A percentile compares a stretch with the other conserved stretches of the same genome.
These are phyloP conservation scores for Cryptococcus sp. DNA, from an alignment of 1,284 basidiomycete species.

Conservation along the genomic window DNA sequence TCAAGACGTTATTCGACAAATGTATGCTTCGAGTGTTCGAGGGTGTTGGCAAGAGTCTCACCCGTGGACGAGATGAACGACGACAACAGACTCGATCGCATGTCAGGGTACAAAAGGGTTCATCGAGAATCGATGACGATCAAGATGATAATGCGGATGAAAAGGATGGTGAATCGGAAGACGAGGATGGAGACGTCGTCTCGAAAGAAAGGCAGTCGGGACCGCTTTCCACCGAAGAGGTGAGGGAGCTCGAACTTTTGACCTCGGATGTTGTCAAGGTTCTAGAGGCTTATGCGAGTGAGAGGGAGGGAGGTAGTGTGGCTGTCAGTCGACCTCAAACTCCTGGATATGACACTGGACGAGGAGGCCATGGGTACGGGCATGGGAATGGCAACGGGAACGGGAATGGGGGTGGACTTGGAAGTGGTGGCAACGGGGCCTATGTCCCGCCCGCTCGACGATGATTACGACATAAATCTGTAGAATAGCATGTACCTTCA, in stretches of 20 bases:
- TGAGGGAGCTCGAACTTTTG: conserved; percentile 67
- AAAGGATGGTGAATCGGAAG: conserved; percentile 46
- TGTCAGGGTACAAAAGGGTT: conserved; percentile 15
- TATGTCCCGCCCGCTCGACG: not conserved
- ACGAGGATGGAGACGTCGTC: conserved; percentile 60
- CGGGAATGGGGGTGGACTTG: too few relatives aligned
- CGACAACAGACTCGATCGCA: conserved; percentile 14
- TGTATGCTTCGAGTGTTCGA: conserved; percentile 91
- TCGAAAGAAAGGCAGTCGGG: conserved; percentile 44
- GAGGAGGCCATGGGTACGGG: not conserved
- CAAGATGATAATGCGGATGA: conserved; percentile 10
- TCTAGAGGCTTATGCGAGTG: conserved; percentile 49
- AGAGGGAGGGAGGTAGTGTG: conserved; percentile 30
- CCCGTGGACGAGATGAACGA: conserved; percentile 26
- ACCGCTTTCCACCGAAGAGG: conserved; percentile 60
- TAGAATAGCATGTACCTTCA: too few relatives aligned
- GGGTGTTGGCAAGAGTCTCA: conserved; percentile 58
- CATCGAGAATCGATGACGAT: conserved; percentile 13
- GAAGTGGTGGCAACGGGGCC: not conserved
- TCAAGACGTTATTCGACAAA: conserved; percentile 75
- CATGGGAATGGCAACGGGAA: too few relatives aligned
- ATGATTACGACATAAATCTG: too few relatives aligned
- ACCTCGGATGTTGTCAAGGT: conserved; percentile 69
- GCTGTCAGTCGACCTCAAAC: conserved; percentile 6
- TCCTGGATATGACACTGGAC: conserved; percentile 1